Evolutionary conservation across 192 early-diverging fungal genomes (phyloP).

Genomic region (Piromyces sp.): DNA sequence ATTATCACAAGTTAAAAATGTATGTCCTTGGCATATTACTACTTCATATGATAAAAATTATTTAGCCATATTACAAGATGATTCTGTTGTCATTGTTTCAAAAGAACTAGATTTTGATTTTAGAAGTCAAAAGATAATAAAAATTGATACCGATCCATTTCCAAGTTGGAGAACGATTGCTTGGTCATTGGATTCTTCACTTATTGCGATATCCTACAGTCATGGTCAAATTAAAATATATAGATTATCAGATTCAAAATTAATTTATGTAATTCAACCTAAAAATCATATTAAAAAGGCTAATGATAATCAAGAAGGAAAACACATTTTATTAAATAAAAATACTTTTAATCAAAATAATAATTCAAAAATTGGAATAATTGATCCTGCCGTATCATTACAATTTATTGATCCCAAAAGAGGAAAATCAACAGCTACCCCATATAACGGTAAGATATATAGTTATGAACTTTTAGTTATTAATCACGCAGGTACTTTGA

Average conservation of each 20-base stretch:
- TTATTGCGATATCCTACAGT: not conserved
- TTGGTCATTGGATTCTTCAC: not conserved
- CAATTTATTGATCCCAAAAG: not conserved
- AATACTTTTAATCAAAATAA: not conserved
- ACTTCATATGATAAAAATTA: not conserved
- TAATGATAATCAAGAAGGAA: not conserved
- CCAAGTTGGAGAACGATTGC: not conserved
- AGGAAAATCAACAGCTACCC: not conserved
- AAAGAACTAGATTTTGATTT: not conserved
- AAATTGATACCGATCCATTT: not conserved
- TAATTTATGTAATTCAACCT: not conserved
- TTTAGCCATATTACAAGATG: not conserved
- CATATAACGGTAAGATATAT: conserved; percentile 18
- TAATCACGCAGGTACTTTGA: conserved; percentile 27
- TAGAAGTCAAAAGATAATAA: not conserved
- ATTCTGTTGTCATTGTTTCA: not conserved
- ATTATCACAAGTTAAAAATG: not conserved
- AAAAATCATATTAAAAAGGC: not conserved
- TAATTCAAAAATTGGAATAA: not conserved
- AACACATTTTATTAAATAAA: not conserved
- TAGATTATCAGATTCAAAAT: not conserved
- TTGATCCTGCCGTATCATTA: not conserved
- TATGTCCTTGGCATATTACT: not conserved
- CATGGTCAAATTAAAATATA: not conserved
- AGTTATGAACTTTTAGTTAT: conserved; percentile 29